phyloP scores from a whole-genome alignment of 495 filamentous ascomycete genomes.

The Talaromyces stipitatus region DNA sequence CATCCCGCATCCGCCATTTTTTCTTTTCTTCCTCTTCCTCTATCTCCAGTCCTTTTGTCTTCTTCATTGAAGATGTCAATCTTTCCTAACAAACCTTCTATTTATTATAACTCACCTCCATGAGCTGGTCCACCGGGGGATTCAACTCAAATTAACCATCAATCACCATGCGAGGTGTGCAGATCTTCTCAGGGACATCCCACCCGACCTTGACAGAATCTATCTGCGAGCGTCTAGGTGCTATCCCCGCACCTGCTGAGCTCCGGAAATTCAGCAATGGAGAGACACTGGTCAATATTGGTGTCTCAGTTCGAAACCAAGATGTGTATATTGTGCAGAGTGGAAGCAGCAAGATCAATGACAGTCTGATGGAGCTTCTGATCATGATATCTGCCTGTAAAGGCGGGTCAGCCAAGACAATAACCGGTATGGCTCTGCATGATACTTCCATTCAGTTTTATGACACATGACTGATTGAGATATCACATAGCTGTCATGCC shows the following conservation, averaged over 20 bases:
- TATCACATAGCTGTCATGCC: constrained; percentile 77
- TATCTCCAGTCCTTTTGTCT: background rate
- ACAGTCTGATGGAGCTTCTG: constrained; percentile 95
- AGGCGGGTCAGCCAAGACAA: constrained; percentile 91
- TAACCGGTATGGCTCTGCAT: constrained; percentile 66
- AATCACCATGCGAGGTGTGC: constrained; percentile 55
- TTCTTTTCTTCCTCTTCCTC: background rate
- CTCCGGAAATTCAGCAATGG: constrained; percentile 77
- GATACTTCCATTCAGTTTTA: background rate
- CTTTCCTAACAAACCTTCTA: background rate
- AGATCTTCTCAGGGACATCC: constrained; percentile 65
- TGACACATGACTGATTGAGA: constrained; percentile 16
- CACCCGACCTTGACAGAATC: constrained; percentile 61
- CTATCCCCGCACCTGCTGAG: constrained; percentile 54
- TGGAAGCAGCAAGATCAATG: constrained; percentile 93
- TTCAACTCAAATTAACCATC: background rate
- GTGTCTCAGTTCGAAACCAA: constrained; percentile 90
- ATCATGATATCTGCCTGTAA: constrained; percentile 99
- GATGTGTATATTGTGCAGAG: constrained; percentile 99
- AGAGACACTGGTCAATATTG: constrained; percentile 91
- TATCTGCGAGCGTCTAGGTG: constrained; percentile 66
- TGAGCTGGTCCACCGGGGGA: constrained; percentile 3
- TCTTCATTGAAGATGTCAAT: constrained; percentile 2
- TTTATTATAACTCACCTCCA: background rate
- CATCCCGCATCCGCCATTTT: constrained; percentile 5